These are phyloP conservation scores for Aspergillus aculeatus DNA, from an alignment of 2,329 filamentous ascomycete genomes.

Conservation along the genomic window DNA sequence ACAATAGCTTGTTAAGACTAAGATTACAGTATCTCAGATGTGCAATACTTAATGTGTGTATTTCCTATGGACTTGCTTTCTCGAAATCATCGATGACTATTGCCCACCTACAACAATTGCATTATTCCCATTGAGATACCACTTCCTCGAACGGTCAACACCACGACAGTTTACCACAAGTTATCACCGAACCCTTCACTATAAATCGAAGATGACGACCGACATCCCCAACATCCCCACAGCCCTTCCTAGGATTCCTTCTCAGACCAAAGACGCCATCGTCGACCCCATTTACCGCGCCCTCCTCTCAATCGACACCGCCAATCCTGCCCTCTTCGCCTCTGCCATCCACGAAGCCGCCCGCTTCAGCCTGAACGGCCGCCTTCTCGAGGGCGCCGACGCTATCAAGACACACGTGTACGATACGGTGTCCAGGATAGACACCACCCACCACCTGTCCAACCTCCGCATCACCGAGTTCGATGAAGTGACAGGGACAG, in stretches of 20 bases:
- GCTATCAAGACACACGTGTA: conserved; percentile 21
- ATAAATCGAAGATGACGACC: background rate
- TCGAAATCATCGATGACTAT: no score
- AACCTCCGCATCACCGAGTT: conserved; percentile 22
- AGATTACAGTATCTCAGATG: no score
- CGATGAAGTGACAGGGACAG: conserved; percentile 13
- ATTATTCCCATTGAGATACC: no score
- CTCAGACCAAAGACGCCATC: conserved; percentile 29
- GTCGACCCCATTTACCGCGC: conserved; percentile 32
- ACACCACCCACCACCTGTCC: conserved; percentile 27
- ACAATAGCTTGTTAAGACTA: no score
- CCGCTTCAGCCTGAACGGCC: conserved; percentile 18
- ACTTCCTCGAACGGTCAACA: no score
- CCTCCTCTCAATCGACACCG: conserved; percentile 28
- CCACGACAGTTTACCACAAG: no score
- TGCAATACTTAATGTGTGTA: no score
- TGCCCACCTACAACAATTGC: no score
- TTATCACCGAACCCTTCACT: no score
- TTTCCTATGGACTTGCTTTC: no score
- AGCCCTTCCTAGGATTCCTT: background rate
- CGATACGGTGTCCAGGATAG: conserved; percentile 25
- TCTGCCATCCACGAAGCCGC: conserved; percentile 27
- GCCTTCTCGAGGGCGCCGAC: conserved; percentile 18
- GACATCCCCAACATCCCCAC: background rate
- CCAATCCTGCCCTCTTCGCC: conserved; percentile 28